phyloP scores from a whole-genome alignment of 768 basidiomycete genomes.

The Agaricus blazei region DNA sequence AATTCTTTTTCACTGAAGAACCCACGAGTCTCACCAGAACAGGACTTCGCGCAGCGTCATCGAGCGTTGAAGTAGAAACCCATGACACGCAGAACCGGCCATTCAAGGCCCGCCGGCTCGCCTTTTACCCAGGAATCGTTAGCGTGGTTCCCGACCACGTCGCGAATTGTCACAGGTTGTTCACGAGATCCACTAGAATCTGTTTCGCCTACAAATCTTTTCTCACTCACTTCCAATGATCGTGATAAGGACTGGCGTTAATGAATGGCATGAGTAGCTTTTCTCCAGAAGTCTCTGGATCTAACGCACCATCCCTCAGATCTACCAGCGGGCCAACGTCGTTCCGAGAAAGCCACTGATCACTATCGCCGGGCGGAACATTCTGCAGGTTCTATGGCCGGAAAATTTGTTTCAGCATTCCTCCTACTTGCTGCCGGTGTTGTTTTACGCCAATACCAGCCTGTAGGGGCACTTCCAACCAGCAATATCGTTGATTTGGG shows the following conservation, averaged over 20 bases:
- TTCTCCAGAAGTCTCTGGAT: no score
- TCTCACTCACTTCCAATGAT: no score
- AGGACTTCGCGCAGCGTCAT: neutral
- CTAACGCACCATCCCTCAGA: neutral
- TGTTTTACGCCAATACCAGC: neutral
- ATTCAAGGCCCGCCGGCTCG: no score
- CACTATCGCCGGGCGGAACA: neutral
- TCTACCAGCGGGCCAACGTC: neutral
- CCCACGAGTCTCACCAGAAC: neutral
- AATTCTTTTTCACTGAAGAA: neutral
- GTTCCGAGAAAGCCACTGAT: no score
- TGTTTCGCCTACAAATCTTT: neutral
- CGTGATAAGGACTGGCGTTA: no score
- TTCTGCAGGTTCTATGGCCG: neutral
- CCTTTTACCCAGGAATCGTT: no score
- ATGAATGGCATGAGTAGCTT: no score
- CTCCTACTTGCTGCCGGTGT: neutral
- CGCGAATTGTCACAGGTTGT: neutral
- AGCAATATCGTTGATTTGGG: constrained; percentile 45
- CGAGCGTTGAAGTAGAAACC: no score
- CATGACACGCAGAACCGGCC: no score
- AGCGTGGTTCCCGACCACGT: neutral
- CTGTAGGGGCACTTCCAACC: neutral
- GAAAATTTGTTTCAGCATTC: constrained; percentile 1
- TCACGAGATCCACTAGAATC: neutral